Percentiles rank a stretch among this genome's conserved stretches.
Evolutionary conservation across 805 yeast genomes (phyloP).

Genomic region (Brettanomyces nanus): DNA sequence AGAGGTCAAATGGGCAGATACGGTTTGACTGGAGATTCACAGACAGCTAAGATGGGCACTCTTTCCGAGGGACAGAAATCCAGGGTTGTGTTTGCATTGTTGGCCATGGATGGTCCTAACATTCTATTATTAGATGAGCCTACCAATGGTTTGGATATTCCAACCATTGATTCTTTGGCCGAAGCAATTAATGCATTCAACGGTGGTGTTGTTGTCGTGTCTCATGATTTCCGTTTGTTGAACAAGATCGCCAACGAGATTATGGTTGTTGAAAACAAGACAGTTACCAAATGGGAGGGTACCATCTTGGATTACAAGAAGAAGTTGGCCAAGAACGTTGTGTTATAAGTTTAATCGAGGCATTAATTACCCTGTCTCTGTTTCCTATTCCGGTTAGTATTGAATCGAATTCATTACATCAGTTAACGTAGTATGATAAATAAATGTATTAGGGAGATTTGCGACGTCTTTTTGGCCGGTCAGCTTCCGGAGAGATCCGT

Average conservation of each 20-base stretch:
- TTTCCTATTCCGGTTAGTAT: too few relatives aligned
- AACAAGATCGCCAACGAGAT: slow-evolving; percentile 97
- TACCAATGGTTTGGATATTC: slow-evolving; percentile 97
- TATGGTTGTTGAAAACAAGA: slow-evolving; percentile 90
- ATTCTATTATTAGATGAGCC: slow-evolving; percentile 96
- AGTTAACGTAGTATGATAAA: too few relatives aligned
- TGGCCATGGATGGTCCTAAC: slow-evolving; percentile 93
- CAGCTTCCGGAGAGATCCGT: background rate
- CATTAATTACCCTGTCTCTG: too few relatives aligned
- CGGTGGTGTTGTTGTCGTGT: slow-evolving; percentile 98
- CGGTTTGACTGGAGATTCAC: slow-evolving; percentile 98
- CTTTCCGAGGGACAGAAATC: slow-evolving; percentile 99
- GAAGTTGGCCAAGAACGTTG: slow-evolving; percentile 87
- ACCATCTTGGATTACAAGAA: slow-evolving; percentile 85
- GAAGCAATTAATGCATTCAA: slow-evolving; percentile 89
- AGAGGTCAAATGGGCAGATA: slow-evolving; percentile 96
- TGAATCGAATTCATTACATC: too few relatives aligned
- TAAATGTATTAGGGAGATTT: too few relatives aligned
- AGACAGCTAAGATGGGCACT: slow-evolving; percentile 97
- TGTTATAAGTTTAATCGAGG: too few relatives aligned
- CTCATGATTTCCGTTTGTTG: slow-evolving; percentile 97
- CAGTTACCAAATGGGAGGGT: slow-evolving; percentile 96
- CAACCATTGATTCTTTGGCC: slow-evolving; percentile 96
- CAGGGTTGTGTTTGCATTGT: slow-evolving; percentile 93
- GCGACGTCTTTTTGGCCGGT: too few relatives aligned